Conservation (phyloP, 768 basidiomycete species). For the Kwoniella sp. region DNA sequence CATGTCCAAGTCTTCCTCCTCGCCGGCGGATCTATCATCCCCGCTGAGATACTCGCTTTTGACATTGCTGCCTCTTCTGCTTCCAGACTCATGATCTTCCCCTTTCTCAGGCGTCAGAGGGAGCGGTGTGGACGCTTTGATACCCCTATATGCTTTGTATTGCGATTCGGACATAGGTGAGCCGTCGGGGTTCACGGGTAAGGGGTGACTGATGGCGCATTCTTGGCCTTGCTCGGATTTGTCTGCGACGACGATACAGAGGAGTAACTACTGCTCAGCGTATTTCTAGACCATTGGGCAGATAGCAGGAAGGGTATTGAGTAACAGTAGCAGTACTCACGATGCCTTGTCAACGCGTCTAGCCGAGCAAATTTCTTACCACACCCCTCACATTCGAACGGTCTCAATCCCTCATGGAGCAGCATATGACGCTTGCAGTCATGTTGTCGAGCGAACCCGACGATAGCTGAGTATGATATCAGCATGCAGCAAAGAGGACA, state of each 20-base stretch:
- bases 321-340: too few relatives aligned
- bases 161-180: slow-evolving; percentile 53
- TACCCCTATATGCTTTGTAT: slow-evolving; percentile 50
- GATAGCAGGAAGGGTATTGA: too few relatives aligned
- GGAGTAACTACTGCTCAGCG: too few relatives aligned
- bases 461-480: slow-evolving; percentile 19
- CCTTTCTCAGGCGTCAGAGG: background rate
- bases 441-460: slow-evolving; percentile 86
- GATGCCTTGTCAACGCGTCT: slow-evolving; percentile 90
- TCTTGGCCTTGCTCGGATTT: slow-evolving; percentile 80
- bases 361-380: slow-evolving; percentile 89
- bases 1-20: slow-evolving; percentile 22
- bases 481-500: background rate
- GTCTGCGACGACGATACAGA: slow-evolving; percentile 59
- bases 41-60: slow-evolving; percentile 21
- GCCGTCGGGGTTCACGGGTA: slow-evolving; percentile 56
- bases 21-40: slow-evolving; percentile 29
- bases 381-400: slow-evolving; percentile 91
- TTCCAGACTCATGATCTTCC: slow-evolving; percentile 7
- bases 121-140: slow-evolving; percentile 9
- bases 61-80: slow-evolving; percentile 16
- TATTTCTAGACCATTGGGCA: too few relatives aligned
- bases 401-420: slow-evolving; percentile 86
- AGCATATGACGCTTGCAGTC: slow-evolving; percentile 97
- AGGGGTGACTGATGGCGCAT: slow-evolving; percentile 62